Evolutionary conservation across 495 filamentous ascomycete genomes (phyloP).

Genomic region (Penicillium lividum): DNA sequence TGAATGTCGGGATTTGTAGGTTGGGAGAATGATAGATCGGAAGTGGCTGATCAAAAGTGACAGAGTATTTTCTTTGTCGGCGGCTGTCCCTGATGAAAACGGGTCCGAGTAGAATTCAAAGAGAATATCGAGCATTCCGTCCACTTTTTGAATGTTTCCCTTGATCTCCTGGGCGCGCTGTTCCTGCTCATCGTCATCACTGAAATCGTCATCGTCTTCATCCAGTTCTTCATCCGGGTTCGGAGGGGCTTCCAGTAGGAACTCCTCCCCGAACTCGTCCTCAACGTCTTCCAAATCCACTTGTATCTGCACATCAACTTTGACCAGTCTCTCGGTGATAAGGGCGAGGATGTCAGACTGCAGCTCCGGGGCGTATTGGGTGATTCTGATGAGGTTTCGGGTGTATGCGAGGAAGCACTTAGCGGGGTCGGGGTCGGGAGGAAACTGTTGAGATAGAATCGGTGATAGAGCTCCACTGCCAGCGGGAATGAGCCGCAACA

Average conservation of each 20-base stretch:
- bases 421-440: constrained; percentile 69
- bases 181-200: constrained; percentile 49
- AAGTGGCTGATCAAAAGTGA: constrained; percentile 81
- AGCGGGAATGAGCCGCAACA: constrained; percentile 76
- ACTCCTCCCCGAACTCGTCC: constrained; percentile 63
- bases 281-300: constrained; percentile 85
- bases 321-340: constrained; percentile 80
- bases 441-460: constrained; percentile 67
- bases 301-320: constrained; percentile 93
- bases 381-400: constrained; percentile 72
- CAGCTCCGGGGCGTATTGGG: constrained; percentile 76
- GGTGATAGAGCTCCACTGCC: constrained; percentile 68
- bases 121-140: constrained; percentile 84
- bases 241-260: constrained; percentile 39
- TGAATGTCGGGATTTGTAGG: constrained; percentile 80
- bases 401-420: constrained; percentile 75
- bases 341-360: constrained; percentile 78
- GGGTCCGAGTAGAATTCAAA: constrained; percentile 78
- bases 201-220: constrained; percentile 55
- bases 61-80: constrained; percentile 55
- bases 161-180: constrained; percentile 62
- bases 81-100: constrained; percentile 55
- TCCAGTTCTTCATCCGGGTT: constrained; percentile 52
- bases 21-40: constrained; percentile 79
- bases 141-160: constrained; percentile 85